These are phyloP conservation scores for Penicillium arizonense DNA, from an alignment of 495 filamentous ascomycete genomes.

Conservation along the genomic window DNA sequence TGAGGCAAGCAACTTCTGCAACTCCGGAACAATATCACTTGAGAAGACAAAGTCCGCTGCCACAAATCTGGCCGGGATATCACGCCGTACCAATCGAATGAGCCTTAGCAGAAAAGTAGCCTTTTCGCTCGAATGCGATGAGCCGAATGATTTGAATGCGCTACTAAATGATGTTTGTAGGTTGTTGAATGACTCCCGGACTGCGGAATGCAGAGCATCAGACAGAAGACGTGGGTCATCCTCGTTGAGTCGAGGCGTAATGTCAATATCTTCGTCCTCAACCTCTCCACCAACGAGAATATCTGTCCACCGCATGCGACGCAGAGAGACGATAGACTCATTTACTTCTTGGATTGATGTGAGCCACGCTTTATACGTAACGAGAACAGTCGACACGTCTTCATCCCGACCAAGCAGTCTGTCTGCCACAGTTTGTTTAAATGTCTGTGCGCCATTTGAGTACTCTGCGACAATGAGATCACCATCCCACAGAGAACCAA, in stretches of 20 bases:
- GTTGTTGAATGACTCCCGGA: constrained; percentile 55
- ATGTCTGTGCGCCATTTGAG: constrained; percentile 51
- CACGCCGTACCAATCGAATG: constrained; percentile 69
- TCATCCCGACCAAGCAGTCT: constrained; percentile 64
- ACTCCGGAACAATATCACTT: constrained; percentile 46
- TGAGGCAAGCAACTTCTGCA: constrained; percentile 55
- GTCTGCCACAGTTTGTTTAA: constrained; percentile 52
- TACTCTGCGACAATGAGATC: constrained; percentile 51
- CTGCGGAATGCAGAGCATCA: constrained; percentile 55
- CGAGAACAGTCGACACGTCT: constrained; percentile 56
- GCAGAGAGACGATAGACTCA: constrained; percentile 63
- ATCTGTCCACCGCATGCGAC: constrained; percentile 70
- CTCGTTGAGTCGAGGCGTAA: constrained; percentile 61
- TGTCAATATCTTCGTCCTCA: constrained; percentile 60
- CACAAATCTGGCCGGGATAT: constrained; percentile 53
- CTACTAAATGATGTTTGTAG: constrained; percentile 55
- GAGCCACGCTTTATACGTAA: constrained; percentile 67
- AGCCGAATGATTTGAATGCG: constrained; percentile 43
- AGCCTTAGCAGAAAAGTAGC: constrained; percentile 72
- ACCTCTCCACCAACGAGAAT: constrained; percentile 75
- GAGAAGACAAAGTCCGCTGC: constrained; percentile 37
- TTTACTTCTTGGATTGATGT: constrained; percentile 58
- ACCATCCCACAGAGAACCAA: constrained; percentile 60
- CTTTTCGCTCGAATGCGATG: constrained; percentile 48
- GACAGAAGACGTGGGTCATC: constrained; percentile 70